These are phyloP conservation scores for Gracilaria vermiculophylla DNA, from an alignment of 23 red algal species.

Conservation along the genomic window DNA sequence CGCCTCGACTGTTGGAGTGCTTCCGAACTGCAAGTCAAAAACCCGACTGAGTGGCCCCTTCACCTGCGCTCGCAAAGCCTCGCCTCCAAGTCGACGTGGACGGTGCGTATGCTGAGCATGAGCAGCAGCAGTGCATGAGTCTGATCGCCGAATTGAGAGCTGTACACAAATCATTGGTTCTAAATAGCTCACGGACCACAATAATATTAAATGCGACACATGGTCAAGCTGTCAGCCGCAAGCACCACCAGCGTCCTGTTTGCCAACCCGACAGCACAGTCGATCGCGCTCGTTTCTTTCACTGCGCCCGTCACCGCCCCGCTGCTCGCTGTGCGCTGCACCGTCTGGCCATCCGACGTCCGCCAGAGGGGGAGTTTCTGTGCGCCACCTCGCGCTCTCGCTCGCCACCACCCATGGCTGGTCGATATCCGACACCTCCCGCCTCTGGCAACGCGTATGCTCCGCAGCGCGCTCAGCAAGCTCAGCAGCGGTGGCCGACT, in stretches of 20 bases:
- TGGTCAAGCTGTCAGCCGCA: constrained; percentile 13
- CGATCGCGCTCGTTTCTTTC: not conserved
- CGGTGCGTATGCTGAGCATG: too few relatives aligned
- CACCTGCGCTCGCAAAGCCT: too few relatives aligned
- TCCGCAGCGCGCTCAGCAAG: constrained; percentile 7
- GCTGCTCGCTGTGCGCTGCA: not conserved
- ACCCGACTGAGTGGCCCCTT: too few relatives aligned
- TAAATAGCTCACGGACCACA: not conserved
- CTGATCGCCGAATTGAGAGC: not conserved
- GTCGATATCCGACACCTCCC: constrained; percentile 4
- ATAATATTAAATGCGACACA: not conserved
- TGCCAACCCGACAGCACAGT: not conserved
- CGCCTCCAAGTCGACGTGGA: too few relatives aligned
- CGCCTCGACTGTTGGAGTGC: not conserved
- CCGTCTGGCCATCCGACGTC: not conserved
- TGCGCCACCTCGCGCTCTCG: not conserved
- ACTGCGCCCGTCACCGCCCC: not conserved
- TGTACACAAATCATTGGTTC: not conserved
- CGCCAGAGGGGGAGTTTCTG: too few relatives aligned
- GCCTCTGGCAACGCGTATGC: constrained; percentile 6
- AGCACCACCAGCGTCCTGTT: not conserved
- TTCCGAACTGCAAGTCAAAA: not conserved
- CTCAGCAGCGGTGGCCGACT: not conserved
- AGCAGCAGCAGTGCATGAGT: not conserved
- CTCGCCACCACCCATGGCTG: not conserved